Conservation (phyloP, 2,329 filamentous ascomycete genomes). For the Chrysoporthe puriensis region DNA sequence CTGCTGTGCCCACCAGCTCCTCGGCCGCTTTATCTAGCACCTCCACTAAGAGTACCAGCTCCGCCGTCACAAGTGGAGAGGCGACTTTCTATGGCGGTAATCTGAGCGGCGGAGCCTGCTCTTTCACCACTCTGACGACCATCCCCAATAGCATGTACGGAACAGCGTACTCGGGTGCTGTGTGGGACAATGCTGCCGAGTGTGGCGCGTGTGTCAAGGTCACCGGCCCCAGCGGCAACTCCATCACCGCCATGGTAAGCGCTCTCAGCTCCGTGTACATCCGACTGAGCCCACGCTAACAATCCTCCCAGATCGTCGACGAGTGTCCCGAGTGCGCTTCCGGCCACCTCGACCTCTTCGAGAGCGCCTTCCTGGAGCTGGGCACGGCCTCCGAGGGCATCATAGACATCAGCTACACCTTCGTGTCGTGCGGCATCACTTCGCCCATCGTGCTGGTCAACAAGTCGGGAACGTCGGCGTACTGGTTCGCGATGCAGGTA, state of each 20-base stretch:
- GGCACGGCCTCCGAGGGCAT: conserved; percentile 41
- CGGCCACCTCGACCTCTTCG: conserved; percentile 50
- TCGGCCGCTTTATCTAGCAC: conserved; percentile 2
- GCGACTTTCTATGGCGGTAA: conserved; percentile 61
- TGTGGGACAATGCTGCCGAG: conserved; percentile 58
- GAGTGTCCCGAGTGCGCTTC: conserved; percentile 47
- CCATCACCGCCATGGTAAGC: conserved; percentile 66
- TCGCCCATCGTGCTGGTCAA: conserved; percentile 47
- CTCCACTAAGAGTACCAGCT: not conserved
- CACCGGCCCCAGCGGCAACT: conserved; percentile 58
- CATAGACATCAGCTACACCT: conserved; percentile 41
- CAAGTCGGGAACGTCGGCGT: conserved; percentile 48
- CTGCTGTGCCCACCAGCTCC: not conserved
- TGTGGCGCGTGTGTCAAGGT: conserved; percentile 68
- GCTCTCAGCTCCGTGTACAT: conserved; percentile 3
- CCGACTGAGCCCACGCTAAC: conserved; percentile 5
- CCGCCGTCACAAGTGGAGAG: conserved; percentile 39
- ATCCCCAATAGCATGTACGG: conserved; percentile 62
- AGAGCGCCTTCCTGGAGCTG: conserved; percentile 45
- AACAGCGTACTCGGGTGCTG: conserved; percentile 61
- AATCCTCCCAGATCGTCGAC: conserved; percentile 45
- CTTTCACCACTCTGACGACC: conserved; percentile 62
- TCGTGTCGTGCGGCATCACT: conserved; percentile 47
- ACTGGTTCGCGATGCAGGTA: conserved; percentile 62
- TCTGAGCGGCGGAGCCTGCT: conserved; percentile 63